Evolutionary conservation across 495 filamentous ascomycete genomes (phyloP).

Genomic region (Penicillium verhagenii): DNA sequence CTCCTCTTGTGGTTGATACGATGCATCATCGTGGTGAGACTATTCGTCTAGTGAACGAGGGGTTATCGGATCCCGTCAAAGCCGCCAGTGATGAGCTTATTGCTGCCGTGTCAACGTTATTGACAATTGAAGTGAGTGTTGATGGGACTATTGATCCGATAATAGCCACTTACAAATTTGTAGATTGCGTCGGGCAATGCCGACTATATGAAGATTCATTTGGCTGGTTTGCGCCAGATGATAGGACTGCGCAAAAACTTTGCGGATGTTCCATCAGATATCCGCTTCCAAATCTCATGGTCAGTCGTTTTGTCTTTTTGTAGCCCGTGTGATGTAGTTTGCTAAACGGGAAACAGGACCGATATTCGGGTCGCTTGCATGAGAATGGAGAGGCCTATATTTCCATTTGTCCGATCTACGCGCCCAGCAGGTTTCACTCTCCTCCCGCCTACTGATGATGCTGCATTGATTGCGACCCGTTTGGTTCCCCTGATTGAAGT

Average conservation of each 20-base stretch:
- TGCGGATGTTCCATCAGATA: constrained; percentile 39
- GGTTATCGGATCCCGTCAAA: constrained; percentile 42
- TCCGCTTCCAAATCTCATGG: constrained; percentile 50
- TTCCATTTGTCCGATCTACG: constrained; percentile 41
- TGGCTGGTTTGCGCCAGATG: constrained; percentile 49
- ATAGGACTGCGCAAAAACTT: constrained; percentile 44
- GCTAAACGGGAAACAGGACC: constrained; percentile 32
- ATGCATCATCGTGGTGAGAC: constrained; percentile 49
- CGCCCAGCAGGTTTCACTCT: constrained; percentile 38
- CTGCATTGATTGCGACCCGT: constrained; percentile 35
- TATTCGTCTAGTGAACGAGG: constrained; percentile 45
- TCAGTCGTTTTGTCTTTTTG: constrained; percentile 11
- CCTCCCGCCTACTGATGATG: constrained; percentile 35
- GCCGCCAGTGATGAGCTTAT: constrained; percentile 47
- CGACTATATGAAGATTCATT: constrained; percentile 47
- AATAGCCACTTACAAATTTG: constrained; percentile 11
- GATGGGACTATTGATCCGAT: not conserved
- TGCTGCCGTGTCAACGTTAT: constrained; percentile 43
- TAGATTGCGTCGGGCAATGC: constrained; percentile 47
- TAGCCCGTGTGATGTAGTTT: not conserved
- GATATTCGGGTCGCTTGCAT: constrained; percentile 50
- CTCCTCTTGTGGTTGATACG: constrained; percentile 38
- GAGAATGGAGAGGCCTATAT: constrained; percentile 45
- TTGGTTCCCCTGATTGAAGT: constrained; percentile 38
- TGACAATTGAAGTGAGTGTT: constrained; percentile 45